Percentiles rank a stretch among this genome's conserved stretches.
These are phyloP conservation scores for Chernovozyma sophiae-reginae DNA, from an alignment of 1,139 yeast genomes.

Conservation along the genomic window DNA sequence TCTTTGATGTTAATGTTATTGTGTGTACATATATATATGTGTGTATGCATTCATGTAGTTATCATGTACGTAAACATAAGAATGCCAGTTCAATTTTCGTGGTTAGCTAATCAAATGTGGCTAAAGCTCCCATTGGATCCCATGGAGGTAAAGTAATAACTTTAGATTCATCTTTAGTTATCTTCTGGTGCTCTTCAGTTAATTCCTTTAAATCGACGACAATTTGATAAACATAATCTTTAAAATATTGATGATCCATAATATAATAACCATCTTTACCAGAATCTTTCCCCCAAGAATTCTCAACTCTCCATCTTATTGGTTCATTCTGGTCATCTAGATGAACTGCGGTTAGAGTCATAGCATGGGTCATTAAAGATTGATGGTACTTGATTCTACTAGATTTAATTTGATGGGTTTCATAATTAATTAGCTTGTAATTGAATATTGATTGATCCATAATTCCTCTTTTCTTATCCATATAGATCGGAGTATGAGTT, in stretches of 20 bases:
- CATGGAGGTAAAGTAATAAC: slow-evolving; percentile 14
- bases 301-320: slow-evolving; percentile 16
- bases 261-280: slow-evolving; percentile 17
- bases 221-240: slow-evolving; percentile 16
- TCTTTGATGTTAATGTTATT: no score
- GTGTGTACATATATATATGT: no score
- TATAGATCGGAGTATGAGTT: slow-evolving; percentile 16
- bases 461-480: slow-evolving; percentile 17
- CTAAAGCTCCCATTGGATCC: slow-evolving; percentile 19
- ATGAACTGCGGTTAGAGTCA: slow-evolving; percentile 21
- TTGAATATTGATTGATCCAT: slow-evolving; percentile 15
- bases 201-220: slow-evolving; percentile 12
- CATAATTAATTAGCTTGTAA: slow-evolving; percentile 12
- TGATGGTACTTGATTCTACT: slow-evolving; percentile 54
- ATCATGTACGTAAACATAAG: no score
- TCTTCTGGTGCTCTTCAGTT: slow-evolving; percentile 9
- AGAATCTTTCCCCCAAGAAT: slow-evolving; percentile 16
- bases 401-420: slow-evolving; percentile 32
- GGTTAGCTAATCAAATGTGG: slow-evolving; percentile 5
- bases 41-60: no score
- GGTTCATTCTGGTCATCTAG: slow-evolving; percentile 13
- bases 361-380: slow-evolving; percentile 33
- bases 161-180: slow-evolving; percentile 6
- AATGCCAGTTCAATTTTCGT: no score
- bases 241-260: slow-evolving; percentile 17